A percentile compares a stretch with the other conserved stretches of the same genome.
phyloP scores from a whole-genome alignment of 139 green algal species.

The Desmodesmus armatus region DNA sequence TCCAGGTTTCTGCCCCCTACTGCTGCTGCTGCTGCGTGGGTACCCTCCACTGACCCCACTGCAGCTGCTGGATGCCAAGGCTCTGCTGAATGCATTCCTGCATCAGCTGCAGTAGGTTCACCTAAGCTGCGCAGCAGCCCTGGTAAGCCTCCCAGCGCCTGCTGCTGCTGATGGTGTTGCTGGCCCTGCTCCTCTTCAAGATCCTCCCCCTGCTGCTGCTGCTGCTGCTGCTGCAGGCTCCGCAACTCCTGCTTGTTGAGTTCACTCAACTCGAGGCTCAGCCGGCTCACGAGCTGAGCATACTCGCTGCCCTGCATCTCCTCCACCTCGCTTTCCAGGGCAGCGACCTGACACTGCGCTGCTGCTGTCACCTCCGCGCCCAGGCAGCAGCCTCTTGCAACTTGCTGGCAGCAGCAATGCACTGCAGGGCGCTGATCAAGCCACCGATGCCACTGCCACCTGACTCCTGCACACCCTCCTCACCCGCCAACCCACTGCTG shows the following conservation, averaged over 20 bases:
- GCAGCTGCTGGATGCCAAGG: not conserved
- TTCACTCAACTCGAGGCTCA: not conserved
- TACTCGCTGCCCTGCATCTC: too few relatives aligned
- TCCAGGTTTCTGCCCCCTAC: too few relatives aligned
- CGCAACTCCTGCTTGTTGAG: not conserved
- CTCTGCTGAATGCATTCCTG: not conserved
- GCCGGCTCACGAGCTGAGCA: not conserved
- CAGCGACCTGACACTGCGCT: too few relatives aligned
- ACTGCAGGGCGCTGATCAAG: not conserved
- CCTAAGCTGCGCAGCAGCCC: not conserved
- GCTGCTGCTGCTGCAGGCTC: not conserved
- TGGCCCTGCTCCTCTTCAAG: too few relatives aligned
- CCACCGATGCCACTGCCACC: too few relatives aligned
- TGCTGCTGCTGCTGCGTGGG: slow-evolving; percentile 3
- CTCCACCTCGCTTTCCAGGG: too few relatives aligned
- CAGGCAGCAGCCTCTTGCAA: not conserved
- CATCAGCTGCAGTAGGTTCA: not conserved
- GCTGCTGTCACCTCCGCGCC: not conserved
- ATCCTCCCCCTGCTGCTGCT: not conserved
- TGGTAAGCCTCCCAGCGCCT: not conserved
- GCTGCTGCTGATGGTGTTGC: not conserved
- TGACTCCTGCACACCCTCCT: too few relatives aligned
- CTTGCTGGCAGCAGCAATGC: not conserved
- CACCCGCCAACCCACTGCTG: too few relatives aligned
- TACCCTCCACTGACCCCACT: not conserved